A percentile compares a stretch with the other conserved stretches of the same genome.
Conservation (phyloP, 805 yeast species). For the Kodamaea laetipori region DNA sequence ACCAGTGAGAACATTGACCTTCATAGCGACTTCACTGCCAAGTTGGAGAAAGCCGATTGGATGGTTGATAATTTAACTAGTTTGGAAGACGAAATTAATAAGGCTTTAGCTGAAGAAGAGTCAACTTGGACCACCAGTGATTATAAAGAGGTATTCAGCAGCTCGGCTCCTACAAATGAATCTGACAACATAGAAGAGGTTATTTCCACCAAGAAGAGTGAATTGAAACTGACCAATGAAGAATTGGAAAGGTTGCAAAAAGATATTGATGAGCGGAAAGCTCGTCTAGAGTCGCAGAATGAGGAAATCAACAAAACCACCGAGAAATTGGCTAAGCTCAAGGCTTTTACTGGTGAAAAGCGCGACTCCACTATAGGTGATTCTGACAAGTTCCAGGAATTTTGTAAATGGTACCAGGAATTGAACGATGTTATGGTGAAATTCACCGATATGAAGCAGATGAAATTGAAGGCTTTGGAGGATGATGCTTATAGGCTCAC, state of each 20-base stretch:
- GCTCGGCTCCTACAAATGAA: constrained; percentile 1
- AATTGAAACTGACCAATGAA: constrained; percentile 11
- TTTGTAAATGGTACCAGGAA: constrained; percentile 28
- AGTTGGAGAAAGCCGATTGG: constrained; percentile 28
- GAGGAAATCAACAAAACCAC: neutral
- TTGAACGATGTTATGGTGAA: constrained; percentile 23
- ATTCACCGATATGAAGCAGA: constrained; percentile 12
- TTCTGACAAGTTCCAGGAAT: constrained; percentile 17
- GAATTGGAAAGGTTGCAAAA: constrained; percentile 11
- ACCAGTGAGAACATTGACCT: constrained; percentile 29
- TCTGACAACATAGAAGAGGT: constrained; percentile 9
- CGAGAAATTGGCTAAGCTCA: constrained; percentile 3
- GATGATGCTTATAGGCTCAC: neutral
- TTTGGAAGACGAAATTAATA: constrained; percentile 23
- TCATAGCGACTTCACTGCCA: constrained; percentile 26
- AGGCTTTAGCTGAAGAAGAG: constrained; percentile 16
- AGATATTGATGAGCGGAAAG: neutral
- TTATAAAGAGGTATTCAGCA: constrained; percentile 9
- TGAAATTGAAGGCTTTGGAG: constrained; percentile 8
- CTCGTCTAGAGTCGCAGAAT: constrained; percentile 1
- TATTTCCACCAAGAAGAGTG: neutral
- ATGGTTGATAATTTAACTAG: constrained; percentile 25
- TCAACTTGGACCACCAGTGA: constrained; percentile 4
- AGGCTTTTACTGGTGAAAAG: neutral
- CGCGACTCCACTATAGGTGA: neutral